These are phyloP conservation scores for Pythium apleroticum DNA, from an alignment of 352 stramenopile species.

Conservation along the genomic window DNA sequence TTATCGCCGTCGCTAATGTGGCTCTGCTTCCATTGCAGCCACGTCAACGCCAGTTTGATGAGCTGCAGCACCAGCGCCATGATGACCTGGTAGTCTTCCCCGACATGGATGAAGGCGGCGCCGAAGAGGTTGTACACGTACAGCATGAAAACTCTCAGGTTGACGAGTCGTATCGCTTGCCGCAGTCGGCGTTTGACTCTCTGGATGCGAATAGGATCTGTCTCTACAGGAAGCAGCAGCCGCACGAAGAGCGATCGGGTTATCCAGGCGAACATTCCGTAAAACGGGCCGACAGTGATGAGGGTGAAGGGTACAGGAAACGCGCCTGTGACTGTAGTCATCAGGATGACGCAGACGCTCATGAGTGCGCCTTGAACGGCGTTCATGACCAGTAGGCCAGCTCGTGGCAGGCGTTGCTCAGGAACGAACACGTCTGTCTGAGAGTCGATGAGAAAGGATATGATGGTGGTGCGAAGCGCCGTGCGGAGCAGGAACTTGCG, in stretches of 20 bases:
- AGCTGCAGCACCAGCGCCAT: background rate
- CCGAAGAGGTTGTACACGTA: background rate
- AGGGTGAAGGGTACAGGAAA: constrained; percentile 1
- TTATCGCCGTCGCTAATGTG: background rate
- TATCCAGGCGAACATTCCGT: background rate
- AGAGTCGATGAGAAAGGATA: no score
- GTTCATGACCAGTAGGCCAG: no score
- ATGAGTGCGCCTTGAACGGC: background rate
- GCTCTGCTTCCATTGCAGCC: no score
- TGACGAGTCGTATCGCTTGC: background rate
- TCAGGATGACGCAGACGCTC: background rate
- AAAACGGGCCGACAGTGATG: background rate
- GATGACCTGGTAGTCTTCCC: background rate
- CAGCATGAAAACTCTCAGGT: background rate
- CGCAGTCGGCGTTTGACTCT: background rate
- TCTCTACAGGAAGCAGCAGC: background rate
- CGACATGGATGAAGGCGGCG: background rate
- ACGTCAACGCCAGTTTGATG: background rate
- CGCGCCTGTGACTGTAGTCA: background rate
- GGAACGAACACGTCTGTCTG: no score
- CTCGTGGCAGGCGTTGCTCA: no score
- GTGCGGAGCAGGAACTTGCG: background rate
- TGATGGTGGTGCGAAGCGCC: background rate
- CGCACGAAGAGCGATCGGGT: background rate
- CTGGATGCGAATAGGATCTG: background rate